phyloP scores from a whole-genome alignment of 495 filamentous ascomycete genomes.

The Apodospora peruviana region DNA sequence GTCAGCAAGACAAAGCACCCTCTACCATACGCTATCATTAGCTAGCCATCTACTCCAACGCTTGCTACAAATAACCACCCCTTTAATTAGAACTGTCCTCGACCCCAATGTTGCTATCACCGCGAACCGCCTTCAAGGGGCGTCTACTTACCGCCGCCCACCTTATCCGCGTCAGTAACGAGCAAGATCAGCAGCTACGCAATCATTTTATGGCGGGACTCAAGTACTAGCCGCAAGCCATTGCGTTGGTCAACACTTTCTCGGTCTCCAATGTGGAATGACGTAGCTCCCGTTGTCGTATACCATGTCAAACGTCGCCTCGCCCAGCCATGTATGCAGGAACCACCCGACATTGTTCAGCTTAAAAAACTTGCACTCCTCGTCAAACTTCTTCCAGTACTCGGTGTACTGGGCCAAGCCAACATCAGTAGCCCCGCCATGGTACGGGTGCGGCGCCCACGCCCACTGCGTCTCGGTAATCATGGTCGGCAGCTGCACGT shows the following conservation, averaged over 20 bases:
- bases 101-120: too few relatives aligned
- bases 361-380: background rate
- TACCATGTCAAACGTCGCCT: background rate
- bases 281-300: background rate
- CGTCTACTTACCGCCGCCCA: too few relatives aligned
- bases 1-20: too few relatives aligned
- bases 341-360: background rate
- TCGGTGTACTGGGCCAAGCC: background rate
- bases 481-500: background rate
- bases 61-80: too few relatives aligned
- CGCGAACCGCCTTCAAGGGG: too few relatives aligned
- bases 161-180: too few relatives aligned
- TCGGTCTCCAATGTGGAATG: background rate
- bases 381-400: background rate
- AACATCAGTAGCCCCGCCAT: background rate
- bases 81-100: too few relatives aligned
- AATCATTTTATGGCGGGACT: too few relatives aligned
- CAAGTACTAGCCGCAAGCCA: too few relatives aligned
- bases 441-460: background rate
- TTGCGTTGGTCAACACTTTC: background rate
- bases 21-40: too few relatives aligned
- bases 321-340: background rate
- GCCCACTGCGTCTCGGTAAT: background rate
- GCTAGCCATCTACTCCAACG: too few relatives aligned
- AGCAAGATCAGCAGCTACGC: too few relatives aligned